These are phyloP conservation scores for Polygonum aviculare DNA, from an alignment of 148 eudicot genomes.

Conservation along the genomic window DNA sequence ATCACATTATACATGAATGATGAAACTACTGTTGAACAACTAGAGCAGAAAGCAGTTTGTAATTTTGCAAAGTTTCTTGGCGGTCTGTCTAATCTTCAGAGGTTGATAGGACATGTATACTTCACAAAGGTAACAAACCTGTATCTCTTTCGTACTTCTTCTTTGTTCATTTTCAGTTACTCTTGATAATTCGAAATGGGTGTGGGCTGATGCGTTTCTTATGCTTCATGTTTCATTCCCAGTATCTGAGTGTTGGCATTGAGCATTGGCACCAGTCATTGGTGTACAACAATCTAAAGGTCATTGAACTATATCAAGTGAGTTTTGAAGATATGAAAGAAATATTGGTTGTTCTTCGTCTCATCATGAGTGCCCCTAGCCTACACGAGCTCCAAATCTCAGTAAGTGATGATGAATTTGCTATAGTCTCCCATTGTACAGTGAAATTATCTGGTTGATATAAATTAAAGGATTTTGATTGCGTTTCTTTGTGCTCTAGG, in stretches of 20 bases:
- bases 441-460: not conserved
- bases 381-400: constrained; percentile 80
- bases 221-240: constrained; percentile 4
- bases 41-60: constrained; percentile 47
- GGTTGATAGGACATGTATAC: constrained; percentile 59
- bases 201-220: not conserved
- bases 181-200: not conserved
- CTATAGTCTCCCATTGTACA: not conserved
- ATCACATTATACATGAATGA: constrained; percentile 68
- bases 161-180: not conserved
- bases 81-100: constrained; percentile 54
- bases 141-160: not conserved
- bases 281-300: constrained; percentile 43
- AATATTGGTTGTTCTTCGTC: constrained; percentile 67
- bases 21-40: constrained; percentile 51
- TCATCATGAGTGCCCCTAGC: constrained; percentile 70
- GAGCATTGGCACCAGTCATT: constrained; percentile 35
- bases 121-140: constrained; percentile 54
- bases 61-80: constrained; percentile 64
- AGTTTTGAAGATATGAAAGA: constrained; percentile 91
- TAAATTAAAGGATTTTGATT: not conserved
- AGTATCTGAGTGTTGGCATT: constrained; percentile 87
- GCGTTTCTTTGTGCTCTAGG: constrained; percentile 29
- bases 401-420: constrained; percentile 33
- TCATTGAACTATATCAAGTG: constrained; percentile 71